Percentiles rank a stretch among this genome's conserved stretches.
Conservation (phyloP, 148 eudicot species). For the Cornus suecica region DNA sequence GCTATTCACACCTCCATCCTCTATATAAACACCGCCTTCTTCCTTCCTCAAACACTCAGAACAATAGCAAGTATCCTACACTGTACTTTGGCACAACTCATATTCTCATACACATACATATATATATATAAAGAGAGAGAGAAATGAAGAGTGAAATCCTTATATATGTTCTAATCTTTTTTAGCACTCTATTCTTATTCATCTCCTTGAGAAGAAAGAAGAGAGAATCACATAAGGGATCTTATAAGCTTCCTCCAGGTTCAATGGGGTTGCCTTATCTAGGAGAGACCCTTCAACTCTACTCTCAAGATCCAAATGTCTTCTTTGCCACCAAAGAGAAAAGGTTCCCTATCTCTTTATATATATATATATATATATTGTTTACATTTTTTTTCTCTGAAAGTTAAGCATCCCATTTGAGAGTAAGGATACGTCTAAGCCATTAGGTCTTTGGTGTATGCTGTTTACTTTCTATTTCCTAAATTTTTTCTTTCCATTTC, state of each 20-base stretch:
- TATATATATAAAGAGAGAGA: neutral
- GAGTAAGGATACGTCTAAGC: too few species aligned
- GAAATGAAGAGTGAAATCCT: conserved; percentile 16
- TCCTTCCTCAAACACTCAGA: conserved; percentile 15
- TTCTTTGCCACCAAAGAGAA: conserved; percentile 46
- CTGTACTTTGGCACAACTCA: neutral
- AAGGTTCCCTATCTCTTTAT: conserved; percentile 23
- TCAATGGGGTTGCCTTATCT: conserved; percentile 59
- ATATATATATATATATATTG: too few species aligned
- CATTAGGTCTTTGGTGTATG: too few species aligned
- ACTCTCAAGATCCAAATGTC: conserved; percentile 50
- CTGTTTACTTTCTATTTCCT: neutral
- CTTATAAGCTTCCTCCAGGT: conserved; percentile 49
- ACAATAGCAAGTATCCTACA: conserved; percentile 10
- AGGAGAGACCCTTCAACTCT: conserved; percentile 51
- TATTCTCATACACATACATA: neutral
- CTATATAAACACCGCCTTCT: conserved; percentile 24
- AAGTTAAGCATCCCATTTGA: too few species aligned
- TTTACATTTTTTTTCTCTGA: too few species aligned
- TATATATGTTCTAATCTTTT: conserved; percentile 15
- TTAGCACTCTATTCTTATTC: conserved; percentile 10
- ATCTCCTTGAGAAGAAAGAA: conserved; percentile 14
- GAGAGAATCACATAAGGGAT: conserved; percentile 11
- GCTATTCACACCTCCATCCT: conserved; percentile 6
- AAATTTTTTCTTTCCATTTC: neutral